Percentiles rank a stretch among this genome's conserved stretches.
phyloP scores from a whole-genome alignment of 129 eudicot genomes.

The Chrysanthemum lavandulifolium region DNA sequence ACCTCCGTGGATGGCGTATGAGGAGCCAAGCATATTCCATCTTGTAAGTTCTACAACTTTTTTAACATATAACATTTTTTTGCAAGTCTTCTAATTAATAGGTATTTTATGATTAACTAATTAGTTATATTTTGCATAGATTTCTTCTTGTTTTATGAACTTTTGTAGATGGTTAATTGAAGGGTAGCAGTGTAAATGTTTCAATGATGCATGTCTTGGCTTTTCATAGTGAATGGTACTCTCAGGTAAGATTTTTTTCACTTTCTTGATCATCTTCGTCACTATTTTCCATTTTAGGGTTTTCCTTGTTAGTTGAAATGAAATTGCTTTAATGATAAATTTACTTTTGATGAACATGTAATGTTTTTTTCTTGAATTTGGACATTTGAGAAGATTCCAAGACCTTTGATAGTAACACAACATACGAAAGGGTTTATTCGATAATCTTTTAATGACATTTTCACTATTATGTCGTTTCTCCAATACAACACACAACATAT shows the following conservation, averaged over 20 bases:
- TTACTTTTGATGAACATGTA: conserved; percentile 30
- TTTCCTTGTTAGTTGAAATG: conserved; percentile 31
- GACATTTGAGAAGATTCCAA: conserved; percentile 33
- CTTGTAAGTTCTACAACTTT: conserved; percentile 7
- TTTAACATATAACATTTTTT: neutral
- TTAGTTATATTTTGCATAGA: neutral
- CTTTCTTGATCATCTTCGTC: conserved; percentile 40
- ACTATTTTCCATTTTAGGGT: conserved; percentile 41
- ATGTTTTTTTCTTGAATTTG: conserved; percentile 33
- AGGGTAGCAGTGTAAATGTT: conserved; percentile 28
- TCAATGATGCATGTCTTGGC: conserved; percentile 26
- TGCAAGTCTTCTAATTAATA: neutral
- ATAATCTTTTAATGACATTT: conserved; percentile 22
- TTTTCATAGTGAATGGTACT: conserved; percentile 26
- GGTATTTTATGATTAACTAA: conserved; percentile 1
- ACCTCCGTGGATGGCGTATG: conserved; percentile 93
- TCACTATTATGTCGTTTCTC: conserved; percentile 15
- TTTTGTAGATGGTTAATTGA: conserved; percentile 20
- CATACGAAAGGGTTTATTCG: conserved; percentile 26
- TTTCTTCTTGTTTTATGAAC: conserved; percentile 9
- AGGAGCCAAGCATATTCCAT: conserved; percentile 97
- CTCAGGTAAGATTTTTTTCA: conserved; percentile 29
- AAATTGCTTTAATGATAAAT: conserved; percentile 16
- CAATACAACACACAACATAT: neutral
- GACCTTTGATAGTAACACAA: conserved; percentile 31